phyloP scores from a whole-genome alignment of 2,329 filamentous ascomycete genomes.

The Fusarium buharicum region DNA sequence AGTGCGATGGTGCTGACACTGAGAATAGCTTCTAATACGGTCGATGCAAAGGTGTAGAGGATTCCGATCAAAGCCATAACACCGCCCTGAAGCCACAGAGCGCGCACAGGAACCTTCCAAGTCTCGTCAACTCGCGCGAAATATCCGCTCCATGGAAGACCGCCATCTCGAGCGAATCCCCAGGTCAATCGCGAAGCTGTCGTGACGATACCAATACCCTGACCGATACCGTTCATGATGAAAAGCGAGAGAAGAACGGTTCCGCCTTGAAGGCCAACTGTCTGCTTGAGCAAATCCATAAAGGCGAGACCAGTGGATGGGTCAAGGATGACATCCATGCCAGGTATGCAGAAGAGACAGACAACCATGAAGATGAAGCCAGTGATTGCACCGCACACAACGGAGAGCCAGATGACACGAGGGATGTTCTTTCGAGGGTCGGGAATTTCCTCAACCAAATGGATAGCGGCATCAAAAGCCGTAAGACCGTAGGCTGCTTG shows the following conservation, averaged over 20 bases:
- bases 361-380: slow-evolving; percentile 64
- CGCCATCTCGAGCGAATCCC: slow-evolving; percentile 65
- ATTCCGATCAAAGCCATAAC: slow-evolving; percentile 59
- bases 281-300: slow-evolving; percentile 57
- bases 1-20: slow-evolving; percentile 67
- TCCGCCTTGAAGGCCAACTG: slow-evolving; percentile 51
- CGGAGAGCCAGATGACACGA: slow-evolving; percentile 62
- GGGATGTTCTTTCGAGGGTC: slow-evolving; percentile 62
- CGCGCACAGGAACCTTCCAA: slow-evolving; percentile 64
- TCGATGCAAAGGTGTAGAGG: slow-evolving; percentile 64
- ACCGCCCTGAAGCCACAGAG: slow-evolving; percentile 63
- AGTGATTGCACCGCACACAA: slow-evolving; percentile 59
- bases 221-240: slow-evolving; percentile 65
- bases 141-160: slow-evolving; percentile 58
- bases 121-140: slow-evolving; percentile 55
- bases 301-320: slow-evolving; percentile 58
- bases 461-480: slow-evolving; percentile 68
- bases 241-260: slow-evolving; percentile 61
- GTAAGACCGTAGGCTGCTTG: slow-evolving; percentile 64
- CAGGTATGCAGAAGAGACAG: slow-evolving; percentile 62
- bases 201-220: slow-evolving; percentile 62
- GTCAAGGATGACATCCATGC: slow-evolving; percentile 54
- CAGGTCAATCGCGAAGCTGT: slow-evolving; percentile 63
- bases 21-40: slow-evolving; percentile 63
- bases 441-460: slow-evolving; percentile 68